A percentile compares a stretch with the other conserved stretches of the same genome.
Evolutionary conservation across 371 early-diverging fungal genomes (phyloP).

Genomic region (Nematocida sp.): DNA sequence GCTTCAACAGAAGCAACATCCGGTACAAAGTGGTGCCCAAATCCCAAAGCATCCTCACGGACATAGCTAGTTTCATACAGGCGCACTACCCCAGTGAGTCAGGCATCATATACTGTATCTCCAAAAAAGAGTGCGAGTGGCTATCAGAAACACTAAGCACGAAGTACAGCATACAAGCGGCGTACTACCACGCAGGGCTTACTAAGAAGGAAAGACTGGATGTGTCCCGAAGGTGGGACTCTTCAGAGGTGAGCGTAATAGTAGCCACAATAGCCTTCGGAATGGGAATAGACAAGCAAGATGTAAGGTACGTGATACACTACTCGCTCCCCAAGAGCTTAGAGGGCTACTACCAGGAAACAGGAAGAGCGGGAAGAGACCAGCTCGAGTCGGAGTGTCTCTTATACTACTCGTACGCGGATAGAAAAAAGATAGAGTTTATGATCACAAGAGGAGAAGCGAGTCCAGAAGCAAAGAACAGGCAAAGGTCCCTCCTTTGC

Average conservation of each 20-base stretch:
- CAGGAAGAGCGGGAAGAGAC: constrained; percentile 95
- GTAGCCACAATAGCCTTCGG: constrained; percentile 93
- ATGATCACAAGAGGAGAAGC: constrained; percentile 82
- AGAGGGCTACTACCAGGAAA: constrained; percentile 98
- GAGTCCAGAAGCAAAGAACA: constrained; percentile 69
- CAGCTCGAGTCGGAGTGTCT: constrained; percentile 78
- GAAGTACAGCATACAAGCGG: constrained; percentile 68
- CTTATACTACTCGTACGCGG: constrained; percentile 77
- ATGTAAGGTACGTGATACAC: constrained; percentile 96
- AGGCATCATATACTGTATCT: constrained; percentile 93
- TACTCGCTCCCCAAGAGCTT: constrained; percentile 83
- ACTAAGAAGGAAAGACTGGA: constrained; percentile 75
- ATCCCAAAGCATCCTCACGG: constrained; percentile 68
- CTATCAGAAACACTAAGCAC: constrained; percentile 71
- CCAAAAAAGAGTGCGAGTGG: constrained; percentile 78
- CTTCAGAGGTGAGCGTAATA: constrained; percentile 72
- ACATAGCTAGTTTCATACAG: constrained; percentile 75
- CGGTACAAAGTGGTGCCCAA: constrained; percentile 74
- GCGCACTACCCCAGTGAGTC: constrained; percentile 71
- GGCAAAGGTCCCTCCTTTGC: constrained; percentile 72
- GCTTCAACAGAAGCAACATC: constrained; percentile 72
- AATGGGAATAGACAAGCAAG: constrained; percentile 92
- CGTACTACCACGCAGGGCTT: constrained; percentile 87
- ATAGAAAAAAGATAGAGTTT: constrained; percentile 71
- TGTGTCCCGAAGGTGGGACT: constrained; percentile 81